Percentiles rank a stretch among this genome's conserved stretches.
These are phyloP conservation scores for Beauveria medogensis DNA, from an alignment of 2,329 filamentous ascomycete genomes.

Conservation along the genomic window DNA sequence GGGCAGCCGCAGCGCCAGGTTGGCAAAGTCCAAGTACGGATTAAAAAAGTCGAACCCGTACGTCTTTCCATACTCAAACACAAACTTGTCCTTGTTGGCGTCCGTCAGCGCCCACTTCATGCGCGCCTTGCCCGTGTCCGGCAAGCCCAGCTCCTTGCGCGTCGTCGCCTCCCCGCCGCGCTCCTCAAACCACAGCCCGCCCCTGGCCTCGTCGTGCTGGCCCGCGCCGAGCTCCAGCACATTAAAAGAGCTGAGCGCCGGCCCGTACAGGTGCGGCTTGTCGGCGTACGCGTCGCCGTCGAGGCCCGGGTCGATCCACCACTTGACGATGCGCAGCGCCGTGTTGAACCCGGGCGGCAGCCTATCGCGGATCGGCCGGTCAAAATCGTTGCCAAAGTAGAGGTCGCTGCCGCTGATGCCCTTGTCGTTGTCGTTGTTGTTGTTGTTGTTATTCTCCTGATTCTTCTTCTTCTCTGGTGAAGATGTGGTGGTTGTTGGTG, in stretches of 20 bases:
- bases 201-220: slow-evolving; percentile 37
- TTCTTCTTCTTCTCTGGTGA: no score
- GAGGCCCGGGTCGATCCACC: slow-evolving; percentile 84
- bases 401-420: slow-evolving; percentile 63
- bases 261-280: slow-evolving; percentile 76
- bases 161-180: slow-evolving; percentile 51
- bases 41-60: slow-evolving; percentile 72
- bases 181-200: slow-evolving; percentile 54
- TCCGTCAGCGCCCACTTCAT: slow-evolving; percentile 50
- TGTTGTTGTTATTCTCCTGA: no score
- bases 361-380: slow-evolving; percentile 76
- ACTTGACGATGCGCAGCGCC: slow-evolving; percentile 77
- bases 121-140: slow-evolving; percentile 42
- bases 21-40: slow-evolving; percentile 77
- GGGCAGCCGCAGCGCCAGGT: slow-evolving; percentile 63
- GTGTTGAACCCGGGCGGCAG: slow-evolving; percentile 81
- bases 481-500: not conserved
- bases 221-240: slow-evolving; percentile 56
- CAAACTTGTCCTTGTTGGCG: slow-evolving; percentile 42
- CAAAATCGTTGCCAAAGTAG: slow-evolving; percentile 94
- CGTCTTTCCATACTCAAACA: slow-evolving; percentile 45
- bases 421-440: slow-evolving; percentile 3
- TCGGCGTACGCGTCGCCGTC: slow-evolving; percentile 88
- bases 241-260: slow-evolving; percentile 74
- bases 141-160: slow-evolving; percentile 41